Percentiles rank a stretch among this genome's conserved stretches.
phyloP scores from a whole-genome alignment of 495 filamentous ascomycete genomes.

The Umbilicaria muhlenbergii region DNA sequence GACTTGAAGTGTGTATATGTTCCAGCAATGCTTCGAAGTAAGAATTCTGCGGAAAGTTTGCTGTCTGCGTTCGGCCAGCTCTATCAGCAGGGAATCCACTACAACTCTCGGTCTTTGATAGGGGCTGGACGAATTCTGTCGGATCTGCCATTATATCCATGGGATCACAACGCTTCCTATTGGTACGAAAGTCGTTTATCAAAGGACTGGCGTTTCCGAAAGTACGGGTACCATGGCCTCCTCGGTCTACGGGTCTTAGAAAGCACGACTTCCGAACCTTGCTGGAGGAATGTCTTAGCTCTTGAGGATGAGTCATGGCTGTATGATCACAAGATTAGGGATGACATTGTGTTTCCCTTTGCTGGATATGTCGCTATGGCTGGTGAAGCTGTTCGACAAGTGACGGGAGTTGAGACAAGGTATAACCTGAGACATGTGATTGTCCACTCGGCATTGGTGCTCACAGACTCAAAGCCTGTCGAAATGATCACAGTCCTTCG shows the following conservation, averaged over 20 bases:
- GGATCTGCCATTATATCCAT: constrained; percentile 34
- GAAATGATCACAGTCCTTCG: constrained; percentile 29
- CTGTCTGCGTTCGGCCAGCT: constrained; percentile 18
- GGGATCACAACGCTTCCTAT: constrained; percentile 25
- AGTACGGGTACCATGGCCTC: constrained; percentile 27
- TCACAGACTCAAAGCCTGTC: constrained; percentile 21
- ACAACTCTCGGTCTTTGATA: no score
- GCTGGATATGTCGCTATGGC: constrained; percentile 29
- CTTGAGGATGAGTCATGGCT: constrained; percentile 32
- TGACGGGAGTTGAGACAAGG: constrained; percentile 11
- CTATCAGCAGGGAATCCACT: constrained; percentile 10
- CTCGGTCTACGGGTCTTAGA: constrained; percentile 27
- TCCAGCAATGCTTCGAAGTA: constrained; percentile 16
- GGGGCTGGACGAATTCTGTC: constrained; percentile 18
- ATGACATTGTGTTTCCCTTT: constrained; percentile 27
- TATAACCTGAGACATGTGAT: constrained; percentile 30
- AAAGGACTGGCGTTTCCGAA: constrained; percentile 29
- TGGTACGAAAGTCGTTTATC: constrained; percentile 34
- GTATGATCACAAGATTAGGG: constrained; percentile 25
- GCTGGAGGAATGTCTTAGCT: constrained; percentile 33
- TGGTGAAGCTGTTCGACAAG: constrained; percentile 26
- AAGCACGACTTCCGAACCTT: constrained; percentile 25
- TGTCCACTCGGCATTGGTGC: constrained; percentile 27
- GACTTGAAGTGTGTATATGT: constrained; percentile 13
- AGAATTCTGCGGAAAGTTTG: constrained; percentile 7